Conservation (phyloP, 106 monocot genomes). For the Apostasia shenzhenica region DNA sequence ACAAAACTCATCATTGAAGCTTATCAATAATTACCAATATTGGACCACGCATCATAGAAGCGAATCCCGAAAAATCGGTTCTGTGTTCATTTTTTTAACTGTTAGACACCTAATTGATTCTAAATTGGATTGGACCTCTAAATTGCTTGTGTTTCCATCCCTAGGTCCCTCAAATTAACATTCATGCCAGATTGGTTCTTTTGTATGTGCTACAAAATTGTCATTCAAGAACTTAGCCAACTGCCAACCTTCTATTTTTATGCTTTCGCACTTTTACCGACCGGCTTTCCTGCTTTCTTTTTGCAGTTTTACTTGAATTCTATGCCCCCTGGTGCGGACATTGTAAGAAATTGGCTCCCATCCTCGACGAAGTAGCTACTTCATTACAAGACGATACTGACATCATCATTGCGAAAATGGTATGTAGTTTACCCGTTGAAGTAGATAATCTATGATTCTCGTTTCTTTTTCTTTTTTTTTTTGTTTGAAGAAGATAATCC, state of each 20-base stretch:
- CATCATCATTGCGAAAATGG: constrained; percentile 92
- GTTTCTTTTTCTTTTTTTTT: not conserved
- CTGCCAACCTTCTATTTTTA: not conserved
- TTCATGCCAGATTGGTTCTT: not conserved
- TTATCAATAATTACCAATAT: too few species aligned
- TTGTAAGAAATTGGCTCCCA: constrained; percentile 78
- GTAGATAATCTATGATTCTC: not conserved
- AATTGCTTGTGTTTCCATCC: not conserved
- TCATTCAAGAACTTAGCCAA: not conserved
- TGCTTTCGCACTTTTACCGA: not conserved
- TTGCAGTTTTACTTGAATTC: constrained; percentile 83
- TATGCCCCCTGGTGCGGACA: constrained; percentile 98
- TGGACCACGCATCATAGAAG: too few species aligned
- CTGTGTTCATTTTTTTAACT: too few species aligned
- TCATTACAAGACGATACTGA: constrained; percentile 60
- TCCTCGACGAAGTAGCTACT: constrained; percentile 81
- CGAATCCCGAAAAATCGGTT: too few species aligned
- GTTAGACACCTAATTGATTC: too few species aligned
- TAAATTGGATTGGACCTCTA: too few species aligned
- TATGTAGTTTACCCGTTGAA: constrained; percentile 17
- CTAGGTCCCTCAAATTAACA: not conserved
- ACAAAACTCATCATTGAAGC: too few species aligned
- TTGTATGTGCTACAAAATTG: not conserved
- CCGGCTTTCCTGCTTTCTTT: not conserved
- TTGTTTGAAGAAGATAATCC: not conserved